phyloP scores from a whole-genome alignment of 192 early-diverging fungal species.

The Kickxella alabastrina region DNA sequence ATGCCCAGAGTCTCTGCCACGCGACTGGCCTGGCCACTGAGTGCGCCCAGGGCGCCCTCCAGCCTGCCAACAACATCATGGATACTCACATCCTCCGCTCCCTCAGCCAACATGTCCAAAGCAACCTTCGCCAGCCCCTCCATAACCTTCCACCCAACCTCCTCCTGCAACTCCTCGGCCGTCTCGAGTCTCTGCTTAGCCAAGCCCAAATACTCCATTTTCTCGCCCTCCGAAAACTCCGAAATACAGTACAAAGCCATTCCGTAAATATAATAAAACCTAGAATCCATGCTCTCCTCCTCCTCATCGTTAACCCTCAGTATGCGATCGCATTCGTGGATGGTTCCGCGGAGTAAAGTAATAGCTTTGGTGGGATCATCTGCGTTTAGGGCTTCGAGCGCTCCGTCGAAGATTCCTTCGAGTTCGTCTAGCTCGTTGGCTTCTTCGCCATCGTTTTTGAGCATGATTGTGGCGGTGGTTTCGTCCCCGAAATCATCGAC shows the following conservation, averaged over 20 bases:
- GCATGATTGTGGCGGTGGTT: constrained; percentile 43
- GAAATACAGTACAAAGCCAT: constrained; percentile 52
- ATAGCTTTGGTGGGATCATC: constrained; percentile 35
- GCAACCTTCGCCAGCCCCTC: constrained; percentile 24
- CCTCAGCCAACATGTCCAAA: constrained; percentile 18
- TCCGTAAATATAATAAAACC: constrained; percentile 57
- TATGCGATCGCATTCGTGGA: constrained; percentile 60
- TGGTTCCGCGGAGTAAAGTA: constrained; percentile 52
- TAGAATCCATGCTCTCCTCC: constrained; percentile 27
- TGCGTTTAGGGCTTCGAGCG: constrained; percentile 29
- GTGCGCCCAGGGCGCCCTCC: not conserved
- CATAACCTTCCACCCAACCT: constrained; percentile 18
- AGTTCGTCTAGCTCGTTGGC: constrained; percentile 53
- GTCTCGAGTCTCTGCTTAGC: constrained; percentile 29
- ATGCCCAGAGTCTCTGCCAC: constrained; percentile 10
- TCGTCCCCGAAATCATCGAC: constrained; percentile 40
- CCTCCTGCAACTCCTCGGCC: constrained; percentile 18
- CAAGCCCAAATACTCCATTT: constrained; percentile 27
- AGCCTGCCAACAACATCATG: constrained; percentile 4
- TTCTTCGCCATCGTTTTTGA: constrained; percentile 30
- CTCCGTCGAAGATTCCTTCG: constrained; percentile 52
- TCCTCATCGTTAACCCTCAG: constrained; percentile 39
- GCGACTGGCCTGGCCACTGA: not conserved
- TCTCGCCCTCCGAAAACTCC: constrained; percentile 24
- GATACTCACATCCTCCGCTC: not conserved